Percentiles rank a stretch among this genome's conserved stretches.
These are phyloP conservation scores for Syzygium aqueum DNA, from an alignment of 345 rosid species.

Conservation along the genomic window DNA sequence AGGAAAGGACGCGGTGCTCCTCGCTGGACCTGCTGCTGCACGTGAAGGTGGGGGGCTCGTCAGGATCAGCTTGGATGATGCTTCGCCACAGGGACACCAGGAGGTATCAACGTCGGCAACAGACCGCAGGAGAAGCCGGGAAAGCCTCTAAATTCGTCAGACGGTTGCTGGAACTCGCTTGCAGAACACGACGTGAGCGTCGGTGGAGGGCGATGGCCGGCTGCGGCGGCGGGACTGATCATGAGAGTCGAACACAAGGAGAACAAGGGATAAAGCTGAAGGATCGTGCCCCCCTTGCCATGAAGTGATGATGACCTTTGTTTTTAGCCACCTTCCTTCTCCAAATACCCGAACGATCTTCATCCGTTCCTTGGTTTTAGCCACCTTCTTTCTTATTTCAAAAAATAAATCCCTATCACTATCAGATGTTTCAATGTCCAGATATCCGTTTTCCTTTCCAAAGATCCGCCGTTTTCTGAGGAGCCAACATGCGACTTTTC, in stretches of 20 bases:
- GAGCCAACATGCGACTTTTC: no score
- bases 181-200: rapidly evolving
- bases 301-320: neutral
- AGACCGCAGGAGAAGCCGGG: neutral
- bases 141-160: neutral
- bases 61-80: neutral
- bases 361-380: no score
- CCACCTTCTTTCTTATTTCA: no score
- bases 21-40: neutral
- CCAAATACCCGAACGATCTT: no score
- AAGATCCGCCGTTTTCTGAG: no score
- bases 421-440: no score
- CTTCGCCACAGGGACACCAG: neutral
- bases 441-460: no score
- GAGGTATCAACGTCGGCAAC: neutral
- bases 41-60: neutral
- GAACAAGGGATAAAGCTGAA: neutral
- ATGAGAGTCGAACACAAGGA: neutral
- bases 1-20: neutral
- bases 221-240: neutral
- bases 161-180: neutral
- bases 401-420: no score
- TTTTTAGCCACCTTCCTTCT: no score
- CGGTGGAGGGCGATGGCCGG: neutral
- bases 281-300: neutral